These are phyloP conservation scores for Coniochaeta sp. DNA, from an alignment of 2,329 filamentous ascomycete species.

Conservation along the genomic window DNA sequence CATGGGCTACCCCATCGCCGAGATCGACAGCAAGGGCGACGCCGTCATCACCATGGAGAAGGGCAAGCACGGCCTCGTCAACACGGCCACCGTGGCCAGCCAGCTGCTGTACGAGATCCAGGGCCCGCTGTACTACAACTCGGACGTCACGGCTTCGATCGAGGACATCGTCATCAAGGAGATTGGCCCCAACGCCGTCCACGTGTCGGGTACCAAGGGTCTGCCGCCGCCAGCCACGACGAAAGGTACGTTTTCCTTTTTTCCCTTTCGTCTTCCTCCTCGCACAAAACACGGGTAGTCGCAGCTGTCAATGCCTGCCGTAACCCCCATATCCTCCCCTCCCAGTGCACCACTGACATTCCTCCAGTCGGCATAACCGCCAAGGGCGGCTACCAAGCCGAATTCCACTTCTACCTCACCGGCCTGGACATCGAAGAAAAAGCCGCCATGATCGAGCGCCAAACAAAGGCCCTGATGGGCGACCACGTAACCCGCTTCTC, in stretches of 20 bases:
- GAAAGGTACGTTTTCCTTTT: constrained; percentile 9
- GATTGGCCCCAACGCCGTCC: constrained; percentile 16
- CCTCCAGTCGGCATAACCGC: constrained; percentile 16
- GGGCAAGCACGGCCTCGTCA: constrained; percentile 15
- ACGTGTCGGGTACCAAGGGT: constrained; percentile 24
- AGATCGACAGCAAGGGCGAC: constrained; percentile 35
- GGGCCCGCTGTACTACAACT: constrained; percentile 24
- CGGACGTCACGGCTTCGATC: constrained; percentile 23
- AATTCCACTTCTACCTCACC: constrained; percentile 13
- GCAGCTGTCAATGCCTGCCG: no score
- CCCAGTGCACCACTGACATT: background rate
- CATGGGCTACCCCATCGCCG: constrained; percentile 40
- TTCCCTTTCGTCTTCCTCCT: background rate
- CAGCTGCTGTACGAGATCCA: constrained; percentile 31
- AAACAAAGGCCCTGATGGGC: constrained; percentile 12
- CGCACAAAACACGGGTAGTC: background rate
- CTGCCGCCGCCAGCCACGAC: constrained; percentile 23
- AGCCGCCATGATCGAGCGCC: constrained; percentile 13
- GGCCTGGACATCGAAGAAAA: constrained; percentile 15
- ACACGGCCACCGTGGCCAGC: constrained; percentile 9
- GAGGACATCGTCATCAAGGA: constrained; percentile 36
- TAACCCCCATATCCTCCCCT: no score
- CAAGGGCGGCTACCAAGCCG: constrained; percentile 18
- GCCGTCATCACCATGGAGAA: constrained; percentile 19
- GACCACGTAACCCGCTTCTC: constrained; percentile 15